Percentiles rank a stretch among this genome's conserved stretches.
Conservation (phyloP, 2,329 filamentous ascomycete species). For the Neoarthrinium moseri region DNA sequence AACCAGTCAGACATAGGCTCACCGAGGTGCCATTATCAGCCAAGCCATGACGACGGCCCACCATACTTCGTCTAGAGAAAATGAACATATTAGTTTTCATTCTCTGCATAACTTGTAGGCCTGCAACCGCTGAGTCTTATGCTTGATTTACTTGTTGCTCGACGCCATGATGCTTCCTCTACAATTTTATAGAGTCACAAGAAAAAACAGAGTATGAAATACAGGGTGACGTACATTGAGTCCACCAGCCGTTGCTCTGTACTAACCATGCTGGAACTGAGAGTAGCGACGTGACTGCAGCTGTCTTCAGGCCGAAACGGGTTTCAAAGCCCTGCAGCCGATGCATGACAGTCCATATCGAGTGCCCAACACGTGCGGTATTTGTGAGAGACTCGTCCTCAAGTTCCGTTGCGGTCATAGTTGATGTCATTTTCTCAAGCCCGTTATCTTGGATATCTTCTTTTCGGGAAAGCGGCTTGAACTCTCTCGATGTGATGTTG, state of each 20-base stretch:
- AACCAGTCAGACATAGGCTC: constrained; percentile 17
- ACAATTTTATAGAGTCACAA: no score
- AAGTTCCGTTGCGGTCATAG: constrained; percentile 37
- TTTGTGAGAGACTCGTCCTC: constrained; percentile 27
- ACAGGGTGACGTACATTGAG: no score
- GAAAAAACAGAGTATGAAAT: no score
- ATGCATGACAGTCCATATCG: constrained; percentile 48
- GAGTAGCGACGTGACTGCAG: constrained; percentile 47
- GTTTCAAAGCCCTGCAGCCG: constrained; percentile 57
- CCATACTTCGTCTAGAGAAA: constrained; percentile 57
- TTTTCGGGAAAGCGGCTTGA: constrained; percentile 28
- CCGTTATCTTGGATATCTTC: constrained; percentile 19
- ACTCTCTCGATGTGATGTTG: constrained; percentile 38
- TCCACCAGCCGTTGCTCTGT: constrained; percentile 49
- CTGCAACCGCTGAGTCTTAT: no score
- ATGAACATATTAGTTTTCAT: no score
- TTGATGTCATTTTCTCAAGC: constrained; percentile 33
- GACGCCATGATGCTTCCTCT: no score
- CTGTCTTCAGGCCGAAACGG: constrained; percentile 56
- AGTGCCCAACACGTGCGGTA: constrained; percentile 35
- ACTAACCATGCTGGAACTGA: constrained; percentile 53
- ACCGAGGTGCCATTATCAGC: constrained; percentile 53
- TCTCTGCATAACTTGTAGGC: no score
- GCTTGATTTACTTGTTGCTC: no score
- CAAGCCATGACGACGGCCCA: constrained; percentile 58